phyloP scores from a whole-genome alignment of 139 green algal species.

The Pedinophyceae sp. region DNA sequence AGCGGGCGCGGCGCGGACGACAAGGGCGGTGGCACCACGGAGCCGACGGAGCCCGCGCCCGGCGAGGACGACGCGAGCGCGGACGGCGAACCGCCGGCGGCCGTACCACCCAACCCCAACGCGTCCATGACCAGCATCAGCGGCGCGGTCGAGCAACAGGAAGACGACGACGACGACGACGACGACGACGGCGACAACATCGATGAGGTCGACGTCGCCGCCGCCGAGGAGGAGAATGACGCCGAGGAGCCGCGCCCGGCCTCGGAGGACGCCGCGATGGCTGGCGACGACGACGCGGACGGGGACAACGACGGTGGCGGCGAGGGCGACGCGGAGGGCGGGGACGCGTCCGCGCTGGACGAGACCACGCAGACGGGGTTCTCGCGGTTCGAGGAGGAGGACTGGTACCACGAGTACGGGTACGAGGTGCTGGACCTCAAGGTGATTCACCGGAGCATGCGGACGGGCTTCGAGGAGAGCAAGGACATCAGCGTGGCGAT shows the following conservation, averaged over 20 bases:
- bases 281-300: conserved; percentile 15
- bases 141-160: neutral
- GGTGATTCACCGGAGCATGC: conserved; percentile 45
- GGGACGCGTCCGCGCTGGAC: conserved; percentile 11
- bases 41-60: too few species aligned
- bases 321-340: conserved; percentile 1
- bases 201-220: neutral
- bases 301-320: conserved; percentile 8
- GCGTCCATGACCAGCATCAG: too few species aligned
- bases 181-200: neutral
- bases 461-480: conserved; percentile 81
- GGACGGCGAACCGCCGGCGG: too few species aligned
- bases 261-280: conserved; percentile 6
- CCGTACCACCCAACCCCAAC: too few species aligned
- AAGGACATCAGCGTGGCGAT: conserved; percentile 75
- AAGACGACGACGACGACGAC: neutral
- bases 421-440: conserved; percentile 64
- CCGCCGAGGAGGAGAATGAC: too few species aligned
- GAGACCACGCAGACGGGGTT: conserved; percentile 21
- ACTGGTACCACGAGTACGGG: conserved; percentile 29
- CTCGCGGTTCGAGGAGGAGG: neutral
- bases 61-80: too few species aligned
- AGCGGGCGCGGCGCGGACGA: too few species aligned
- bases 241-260: conserved; percentile 4
- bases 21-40: too few species aligned